These are phyloP conservation scores for Malus fusca DNA, from an alignment of 306 rosid species.

Conservation along the genomic window DNA sequence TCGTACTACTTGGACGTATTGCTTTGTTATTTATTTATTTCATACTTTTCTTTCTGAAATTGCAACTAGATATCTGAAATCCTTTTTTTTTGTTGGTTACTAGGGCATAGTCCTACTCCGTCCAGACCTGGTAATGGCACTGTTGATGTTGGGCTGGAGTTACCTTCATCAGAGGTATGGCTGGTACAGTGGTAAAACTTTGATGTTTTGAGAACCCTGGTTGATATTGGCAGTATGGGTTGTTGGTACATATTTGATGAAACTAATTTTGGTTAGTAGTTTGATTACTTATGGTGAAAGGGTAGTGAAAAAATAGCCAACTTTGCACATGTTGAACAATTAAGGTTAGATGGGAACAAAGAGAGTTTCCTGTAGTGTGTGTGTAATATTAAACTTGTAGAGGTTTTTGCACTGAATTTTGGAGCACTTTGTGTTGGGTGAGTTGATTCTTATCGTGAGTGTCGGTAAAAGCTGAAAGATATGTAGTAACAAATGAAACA, in stretches of 20 bases:
- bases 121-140: constrained; percentile 50
- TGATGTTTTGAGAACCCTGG: not conserved
- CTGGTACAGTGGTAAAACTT: constrained; percentile 3
- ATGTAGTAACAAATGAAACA: not conserved
- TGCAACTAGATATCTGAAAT: constrained; percentile 27
- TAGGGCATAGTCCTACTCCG: constrained; percentile 52
- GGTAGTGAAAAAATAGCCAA: not conserved
- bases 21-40: not conserved
- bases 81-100: constrained; percentile 18
- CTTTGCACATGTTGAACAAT: not conserved
- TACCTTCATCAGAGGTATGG: constrained; percentile 76
- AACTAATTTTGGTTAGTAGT: not conserved
- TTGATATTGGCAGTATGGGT: not conserved
- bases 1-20: not conserved
- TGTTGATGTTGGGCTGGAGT: constrained; percentile 47
- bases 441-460: not conserved
- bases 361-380: not conserved
- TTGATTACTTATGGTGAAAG: not conserved
- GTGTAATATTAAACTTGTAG: not conserved
- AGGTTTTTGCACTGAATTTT: not conserved
- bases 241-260: not conserved
- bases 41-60: constrained; percentile 17
- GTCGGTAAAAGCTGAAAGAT: not conserved
- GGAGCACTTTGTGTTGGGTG: not conserved
- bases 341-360: not conserved